phyloP scores from a whole-genome alignment of 2,329 filamentous ascomycete genomes.

The Ascochyta rabiei region DNA sequence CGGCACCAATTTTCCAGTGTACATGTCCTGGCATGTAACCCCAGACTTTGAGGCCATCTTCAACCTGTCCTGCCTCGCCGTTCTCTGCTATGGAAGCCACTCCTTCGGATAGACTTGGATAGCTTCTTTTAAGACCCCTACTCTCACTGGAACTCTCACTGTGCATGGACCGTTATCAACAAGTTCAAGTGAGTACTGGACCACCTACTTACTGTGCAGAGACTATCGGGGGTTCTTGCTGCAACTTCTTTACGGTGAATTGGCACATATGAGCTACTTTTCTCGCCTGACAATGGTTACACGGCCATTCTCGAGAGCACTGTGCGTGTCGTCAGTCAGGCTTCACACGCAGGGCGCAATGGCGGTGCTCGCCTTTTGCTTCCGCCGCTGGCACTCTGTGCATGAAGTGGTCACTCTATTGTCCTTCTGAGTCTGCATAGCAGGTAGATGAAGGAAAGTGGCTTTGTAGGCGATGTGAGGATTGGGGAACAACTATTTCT shows the following conservation, averaged over 20 bases:
- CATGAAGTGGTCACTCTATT: conserved; percentile 46
- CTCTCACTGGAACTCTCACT: conserved; percentile 25
- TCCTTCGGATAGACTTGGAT: conserved; percentile 16
- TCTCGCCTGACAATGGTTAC: conserved; percentile 57
- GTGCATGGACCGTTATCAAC: conserved; percentile 4
- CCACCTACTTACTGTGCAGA: conserved; percentile 25
- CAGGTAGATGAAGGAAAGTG: background rate
- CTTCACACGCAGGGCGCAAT: background rate
- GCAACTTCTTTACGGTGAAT: conserved; percentile 48
- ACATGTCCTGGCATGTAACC: conserved; percentile 47
- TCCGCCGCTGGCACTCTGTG: conserved; percentile 58
- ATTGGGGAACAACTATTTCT: background rate
- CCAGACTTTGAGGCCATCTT: conserved; percentile 41
- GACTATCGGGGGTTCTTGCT: conserved; percentile 26
- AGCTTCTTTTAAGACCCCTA: conserved; percentile 31
- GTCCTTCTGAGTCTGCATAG: conserved; percentile 36
- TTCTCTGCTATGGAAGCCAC: conserved; percentile 3
- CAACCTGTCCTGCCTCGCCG: conserved; percentile 18
- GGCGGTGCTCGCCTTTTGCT: conserved; percentile 52
- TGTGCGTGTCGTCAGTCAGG: conserved; percentile 33
- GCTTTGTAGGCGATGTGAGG: background rate
- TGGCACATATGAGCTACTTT: conserved; percentile 58
- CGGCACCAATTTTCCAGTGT: conserved; percentile 35
- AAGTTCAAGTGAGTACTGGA: background rate
- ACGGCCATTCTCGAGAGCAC: conserved; percentile 60